A percentile compares a stretch with the other conserved stretches of the same genome.
These are phyloP conservation scores for Umbellularia californica DNA, from an alignment of 164 flowering plant genomes.

Conservation along the genomic window DNA sequence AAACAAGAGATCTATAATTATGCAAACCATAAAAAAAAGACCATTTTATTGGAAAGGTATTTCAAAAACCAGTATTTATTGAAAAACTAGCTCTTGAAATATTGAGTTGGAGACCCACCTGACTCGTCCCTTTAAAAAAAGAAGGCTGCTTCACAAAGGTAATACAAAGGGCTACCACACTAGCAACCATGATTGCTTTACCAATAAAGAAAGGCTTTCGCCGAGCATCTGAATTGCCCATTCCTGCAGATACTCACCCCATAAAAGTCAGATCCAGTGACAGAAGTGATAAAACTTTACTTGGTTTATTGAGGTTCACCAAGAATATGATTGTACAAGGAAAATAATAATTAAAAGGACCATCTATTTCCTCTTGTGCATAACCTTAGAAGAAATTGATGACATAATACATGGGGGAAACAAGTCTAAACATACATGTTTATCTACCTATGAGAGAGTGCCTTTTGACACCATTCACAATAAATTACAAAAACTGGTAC, in stretches of 20 bases:
- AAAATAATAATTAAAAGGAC: too few relatives aligned
- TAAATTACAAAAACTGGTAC: background rate
- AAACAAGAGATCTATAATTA: too few relatives aligned
- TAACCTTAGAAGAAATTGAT: too few relatives aligned
- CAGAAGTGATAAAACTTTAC: background rate
- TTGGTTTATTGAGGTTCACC: background rate
- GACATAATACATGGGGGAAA: too few relatives aligned
- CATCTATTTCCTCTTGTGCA: background rate
- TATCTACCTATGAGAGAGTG: too few relatives aligned
- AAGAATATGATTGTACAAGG: too few relatives aligned
- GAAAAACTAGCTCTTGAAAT: background rate
- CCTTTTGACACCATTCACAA: too few relatives aligned
- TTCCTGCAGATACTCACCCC: conserved; percentile 36
- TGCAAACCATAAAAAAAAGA: background rate
- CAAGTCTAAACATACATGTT: too few relatives aligned
- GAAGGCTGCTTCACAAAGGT: conserved; percentile 67
- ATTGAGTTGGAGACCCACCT: conserved; percentile 32
- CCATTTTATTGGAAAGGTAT: background rate
- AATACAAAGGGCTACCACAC: conserved; percentile 63
- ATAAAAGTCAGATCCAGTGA: background rate
- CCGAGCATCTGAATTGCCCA: conserved; percentile 77
- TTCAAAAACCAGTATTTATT: background rate
- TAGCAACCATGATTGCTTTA: conserved; percentile 63
- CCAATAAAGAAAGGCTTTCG: conserved; percentile 57
- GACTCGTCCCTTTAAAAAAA: conserved; percentile 49